phyloP scores from a whole-genome alignment of 495 filamentous ascomycete species.

The Patellaria atrata region DNA sequence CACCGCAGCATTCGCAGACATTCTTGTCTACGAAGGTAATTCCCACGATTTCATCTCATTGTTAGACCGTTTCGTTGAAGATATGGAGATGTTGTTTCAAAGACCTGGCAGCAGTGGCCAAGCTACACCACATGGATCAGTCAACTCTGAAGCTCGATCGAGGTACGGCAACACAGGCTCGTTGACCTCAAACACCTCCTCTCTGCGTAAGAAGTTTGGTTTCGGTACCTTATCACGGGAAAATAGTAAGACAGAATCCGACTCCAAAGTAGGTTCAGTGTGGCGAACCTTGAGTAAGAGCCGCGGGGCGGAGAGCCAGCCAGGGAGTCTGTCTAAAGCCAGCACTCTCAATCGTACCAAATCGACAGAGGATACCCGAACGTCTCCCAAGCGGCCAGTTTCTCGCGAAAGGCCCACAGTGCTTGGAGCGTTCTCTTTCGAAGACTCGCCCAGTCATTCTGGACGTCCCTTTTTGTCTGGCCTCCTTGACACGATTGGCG shows the following conservation, averaged over 20 bases:
- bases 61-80: constrained; percentile 81
- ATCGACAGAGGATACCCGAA: constrained; percentile 58
- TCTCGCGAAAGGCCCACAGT: constrained; percentile 37
- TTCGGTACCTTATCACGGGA: constrained; percentile 60
- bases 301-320: constrained; percentile 35
- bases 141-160: constrained; percentile 35
- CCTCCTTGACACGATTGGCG: constrained; percentile 31
- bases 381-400: constrained; percentile 30
- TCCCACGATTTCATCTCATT: constrained; percentile 78
- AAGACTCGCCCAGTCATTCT: constrained; percentile 27
- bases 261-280: constrained; percentile 59
- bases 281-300: constrained; percentile 84
- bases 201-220: constrained; percentile 68
- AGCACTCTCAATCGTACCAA: constrained; percentile 54
- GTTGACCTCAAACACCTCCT: constrained; percentile 61
- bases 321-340: constrained; percentile 45
- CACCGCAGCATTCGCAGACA: constrained; percentile 79
- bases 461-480: constrained; percentile 33
- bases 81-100: constrained; percentile 77
- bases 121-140: constrained; percentile 25
- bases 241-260: constrained; percentile 57
- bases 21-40: constrained; percentile 62
- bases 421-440: constrained; percentile 40
- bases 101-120: constrained; percentile 32
- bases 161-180: constrained; percentile 40